Evolutionary conservation across 306 rosid genomes (phyloP).

Genomic region (Medicago arabica): DNA sequence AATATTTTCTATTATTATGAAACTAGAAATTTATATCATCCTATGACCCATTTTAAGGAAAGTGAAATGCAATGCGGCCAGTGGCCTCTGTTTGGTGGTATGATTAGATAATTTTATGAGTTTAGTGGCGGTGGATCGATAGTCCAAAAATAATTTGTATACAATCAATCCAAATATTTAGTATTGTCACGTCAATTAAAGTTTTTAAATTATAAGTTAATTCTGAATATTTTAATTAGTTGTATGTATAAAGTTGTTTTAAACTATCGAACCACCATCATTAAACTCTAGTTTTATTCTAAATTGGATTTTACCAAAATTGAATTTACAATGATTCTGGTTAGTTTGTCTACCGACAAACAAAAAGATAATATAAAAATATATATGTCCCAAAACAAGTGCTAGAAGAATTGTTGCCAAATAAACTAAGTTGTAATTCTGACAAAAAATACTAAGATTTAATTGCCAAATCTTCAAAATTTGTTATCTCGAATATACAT

Average conservation of each 20-base stretch:
- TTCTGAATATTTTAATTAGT: too few relatives aligned
- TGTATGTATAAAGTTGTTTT: too few relatives aligned
- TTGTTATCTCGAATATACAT: constrained; percentile 36
- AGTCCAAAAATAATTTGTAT: too few relatives aligned
- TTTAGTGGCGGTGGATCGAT: too few relatives aligned
- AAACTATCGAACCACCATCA: too few relatives aligned
- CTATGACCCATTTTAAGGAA: not conserved
- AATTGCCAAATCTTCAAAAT: constrained; percentile 18
- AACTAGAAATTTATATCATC: not conserved
- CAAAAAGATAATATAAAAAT: too few relatives aligned
- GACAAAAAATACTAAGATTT: not conserved
- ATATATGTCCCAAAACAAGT: not conserved
- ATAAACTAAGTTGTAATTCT: not conserved
- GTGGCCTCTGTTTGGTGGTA: not conserved
- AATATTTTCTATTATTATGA: not conserved
- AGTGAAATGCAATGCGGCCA: not conserved
- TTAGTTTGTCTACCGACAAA: too few relatives aligned
- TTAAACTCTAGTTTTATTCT: too few relatives aligned
- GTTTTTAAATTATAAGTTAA: too few relatives aligned
- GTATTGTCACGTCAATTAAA: too few relatives aligned
- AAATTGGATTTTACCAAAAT: not conserved
- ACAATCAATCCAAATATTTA: too few relatives aligned
- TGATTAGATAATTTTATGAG: too few relatives aligned
- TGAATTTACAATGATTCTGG: not conserved
- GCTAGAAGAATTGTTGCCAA: constrained; percentile 30